Percentiles rank a stretch among this genome's conserved stretches.
These are phyloP conservation scores for Tremellales sp. DNA, from an alignment of 1,284 basidiomycete species.

Conservation along the genomic window DNA sequence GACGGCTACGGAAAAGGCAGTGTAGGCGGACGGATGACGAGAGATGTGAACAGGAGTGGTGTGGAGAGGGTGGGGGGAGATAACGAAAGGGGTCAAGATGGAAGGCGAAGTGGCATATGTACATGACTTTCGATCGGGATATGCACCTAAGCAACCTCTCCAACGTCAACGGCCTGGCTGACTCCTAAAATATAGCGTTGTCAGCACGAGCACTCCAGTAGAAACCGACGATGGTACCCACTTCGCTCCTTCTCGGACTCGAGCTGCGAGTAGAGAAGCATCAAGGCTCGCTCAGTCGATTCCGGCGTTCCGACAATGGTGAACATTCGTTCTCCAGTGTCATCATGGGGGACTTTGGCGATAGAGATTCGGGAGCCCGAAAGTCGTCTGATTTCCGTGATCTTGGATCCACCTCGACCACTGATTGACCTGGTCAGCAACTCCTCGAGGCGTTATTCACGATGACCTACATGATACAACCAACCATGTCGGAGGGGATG, in stretches of 20 bases:
- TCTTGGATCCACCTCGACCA: conserved; percentile 94
- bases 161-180: conserved; percentile 26
- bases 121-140: conserved; percentile 1
- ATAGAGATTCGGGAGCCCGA: conserved; percentile 97
- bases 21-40: background rate
- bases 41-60: too few relatives aligned
- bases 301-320: conserved; percentile 96
- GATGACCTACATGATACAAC: conserved; percentile 71
- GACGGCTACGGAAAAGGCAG: background rate
- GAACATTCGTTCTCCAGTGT: conserved; percentile 98
- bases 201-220: background rate
- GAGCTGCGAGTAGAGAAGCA: conserved; percentile 93
- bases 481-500: conserved; percentile 98
- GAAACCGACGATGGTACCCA: conserved; percentile 40
- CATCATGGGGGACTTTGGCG: conserved; percentile 96
- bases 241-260: conserved; percentile 93
- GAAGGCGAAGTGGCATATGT: background rate
- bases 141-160: conserved; percentile 16
- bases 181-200: conserved; percentile 19
- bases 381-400: conserved; percentile 95
- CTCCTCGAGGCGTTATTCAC: too few relatives aligned
- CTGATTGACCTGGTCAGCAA: conserved; percentile 34
- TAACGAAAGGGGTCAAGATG: conserved; percentile 1
- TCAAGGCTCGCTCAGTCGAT: conserved; percentile 93
- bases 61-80: background rate